These are phyloP conservation scores for Acanthamoeba castellanii DNA, from an alignment of 208 protist species.

Conservation along the genomic window DNA sequence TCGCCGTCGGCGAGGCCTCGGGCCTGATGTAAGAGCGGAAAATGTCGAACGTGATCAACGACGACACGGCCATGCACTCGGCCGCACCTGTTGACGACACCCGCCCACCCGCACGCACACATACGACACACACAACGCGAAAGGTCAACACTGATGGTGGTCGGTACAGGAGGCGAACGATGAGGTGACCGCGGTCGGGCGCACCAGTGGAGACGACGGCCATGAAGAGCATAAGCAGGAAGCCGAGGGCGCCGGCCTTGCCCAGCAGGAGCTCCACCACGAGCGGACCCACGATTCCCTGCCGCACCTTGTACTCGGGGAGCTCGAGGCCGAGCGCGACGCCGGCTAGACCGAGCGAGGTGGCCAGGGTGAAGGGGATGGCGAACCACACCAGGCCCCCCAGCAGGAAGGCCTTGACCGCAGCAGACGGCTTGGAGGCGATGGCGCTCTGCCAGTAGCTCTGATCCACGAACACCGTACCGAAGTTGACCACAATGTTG, in stretches of 20 bases:
- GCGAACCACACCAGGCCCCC: constrained; percentile 85
- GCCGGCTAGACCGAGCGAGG: constrained; percentile 79
- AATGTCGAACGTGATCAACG: constrained; percentile 84
- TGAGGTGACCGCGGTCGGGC: no score
- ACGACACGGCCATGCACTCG: constrained; percentile 82
- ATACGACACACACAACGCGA: background rate
- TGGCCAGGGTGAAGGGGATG: constrained; percentile 84
- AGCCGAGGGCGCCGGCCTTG: constrained; percentile 47
- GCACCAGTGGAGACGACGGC: constrained; percentile 80
- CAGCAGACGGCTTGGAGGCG: constrained; percentile 63
- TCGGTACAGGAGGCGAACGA: no score
- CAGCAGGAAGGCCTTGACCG: constrained; percentile 80
- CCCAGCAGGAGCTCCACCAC: constrained; percentile 78
- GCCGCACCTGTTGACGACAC: constrained; percentile 32
- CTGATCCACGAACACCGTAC: constrained; percentile 86
- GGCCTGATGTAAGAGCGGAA: constrained; percentile 82
- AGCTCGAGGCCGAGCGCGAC: constrained; percentile 63
- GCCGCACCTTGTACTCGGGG: constrained; percentile 40
- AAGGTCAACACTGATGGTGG: no score
- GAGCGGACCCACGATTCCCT: constrained; percentile 70
- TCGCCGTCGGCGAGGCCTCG: constrained; percentile 74
- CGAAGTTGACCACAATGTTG: constrained; percentile 83
- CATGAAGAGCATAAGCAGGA: constrained; percentile 85
- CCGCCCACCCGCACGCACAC: background rate
- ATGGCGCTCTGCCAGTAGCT: constrained; percentile 86